Evolutionary conservation across 306 rosid species (phyloP), one percentile per base, ranked within the genome.

Genomic region (Cucurbita pepo): DNA sequence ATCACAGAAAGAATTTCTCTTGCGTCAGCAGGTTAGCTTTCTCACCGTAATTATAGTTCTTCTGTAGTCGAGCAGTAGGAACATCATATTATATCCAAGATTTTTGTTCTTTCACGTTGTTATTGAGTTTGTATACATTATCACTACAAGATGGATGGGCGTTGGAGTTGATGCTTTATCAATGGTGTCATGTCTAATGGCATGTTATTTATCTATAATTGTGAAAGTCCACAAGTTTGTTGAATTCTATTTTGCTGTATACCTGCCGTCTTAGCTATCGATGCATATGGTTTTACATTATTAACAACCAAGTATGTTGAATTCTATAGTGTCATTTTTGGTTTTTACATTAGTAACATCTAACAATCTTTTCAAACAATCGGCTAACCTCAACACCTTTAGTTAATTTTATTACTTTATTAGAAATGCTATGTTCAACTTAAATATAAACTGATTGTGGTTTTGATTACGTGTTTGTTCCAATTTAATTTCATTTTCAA

Each of bases 1-100:
- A 88, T 91, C 99, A 52, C 99, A 94, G 81, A 94, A 89, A 69
- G 99, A 94, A 82, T 94, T 86, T 80, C 99, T 94, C 81, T 86
- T 94, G 81, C 95, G 99, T 70, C 99, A 91, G 79, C 99, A 89
- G 99, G 99, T 94, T 79, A 74, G 84, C 76, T 61, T 80, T 80
- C 76, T 79, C 34, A 40, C 71, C 58, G 47, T 71, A 75, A 72
- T 36, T 67, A 63, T 63, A 8, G 75, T 45, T 77, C 73, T 30
- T 13, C 18, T 16, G 16, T 38, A 61, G 64, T 16, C 41, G 16
- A n/a, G 59, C 62, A 19, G 13, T 19, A 37, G 13, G 15, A 18
- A 56, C 18, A 22, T 52, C 41, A 43, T 9, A 41, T 57, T 76
- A 56, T 65, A 18, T 8, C 55, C 58, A 66, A 56, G 70, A 21